phyloP scores from a whole-genome alignment of 1,139 yeast species.

The Yamadazyma aaseri region DNA sequence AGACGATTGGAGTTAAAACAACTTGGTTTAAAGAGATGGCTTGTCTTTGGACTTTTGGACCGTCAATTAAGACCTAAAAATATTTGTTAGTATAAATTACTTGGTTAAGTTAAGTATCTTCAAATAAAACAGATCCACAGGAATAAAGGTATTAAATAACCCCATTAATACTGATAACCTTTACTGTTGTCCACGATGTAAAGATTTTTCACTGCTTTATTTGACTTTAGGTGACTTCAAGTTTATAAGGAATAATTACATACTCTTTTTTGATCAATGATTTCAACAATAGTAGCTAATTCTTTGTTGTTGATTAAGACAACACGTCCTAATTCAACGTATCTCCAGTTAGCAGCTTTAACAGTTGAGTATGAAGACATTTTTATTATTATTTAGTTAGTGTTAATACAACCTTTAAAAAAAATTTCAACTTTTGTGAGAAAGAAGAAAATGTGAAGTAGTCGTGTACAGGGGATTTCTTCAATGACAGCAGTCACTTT shows the following conservation, averaged over 20 bases:
- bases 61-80: constrained; percentile 84
- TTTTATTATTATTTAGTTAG: constrained; percentile 13
- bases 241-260: constrained; percentile 33
- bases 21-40: constrained; percentile 75
- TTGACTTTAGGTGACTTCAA: no score
- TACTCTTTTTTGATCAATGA: constrained; percentile 99
- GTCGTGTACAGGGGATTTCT: constrained; percentile 4
- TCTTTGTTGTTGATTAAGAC: constrained; percentile 83
- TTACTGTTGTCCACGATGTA: no score
- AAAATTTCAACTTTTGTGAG: constrained; percentile 15
- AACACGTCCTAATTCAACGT: constrained; percentile 99
- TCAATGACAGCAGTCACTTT: constrained; percentile 1
- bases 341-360: constrained; percentile 98
- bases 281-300: constrained; percentile 94
- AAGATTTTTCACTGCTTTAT: no score
- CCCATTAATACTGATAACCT: no score
- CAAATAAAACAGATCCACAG: no score
- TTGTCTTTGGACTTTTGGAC: constrained; percentile 96
- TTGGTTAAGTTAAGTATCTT: no score
- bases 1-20: constrained; percentile 89
- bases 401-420: constrained; percentile 12
- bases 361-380: constrained; percentile 61
- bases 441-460: constrained; percentile 6
- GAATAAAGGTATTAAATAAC: no score
- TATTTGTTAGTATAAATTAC: constrained; percentile 32